phyloP scores from a whole-genome alignment of 352 stramenopile genomes.

The Pelagophyceae sp. region DNA sequence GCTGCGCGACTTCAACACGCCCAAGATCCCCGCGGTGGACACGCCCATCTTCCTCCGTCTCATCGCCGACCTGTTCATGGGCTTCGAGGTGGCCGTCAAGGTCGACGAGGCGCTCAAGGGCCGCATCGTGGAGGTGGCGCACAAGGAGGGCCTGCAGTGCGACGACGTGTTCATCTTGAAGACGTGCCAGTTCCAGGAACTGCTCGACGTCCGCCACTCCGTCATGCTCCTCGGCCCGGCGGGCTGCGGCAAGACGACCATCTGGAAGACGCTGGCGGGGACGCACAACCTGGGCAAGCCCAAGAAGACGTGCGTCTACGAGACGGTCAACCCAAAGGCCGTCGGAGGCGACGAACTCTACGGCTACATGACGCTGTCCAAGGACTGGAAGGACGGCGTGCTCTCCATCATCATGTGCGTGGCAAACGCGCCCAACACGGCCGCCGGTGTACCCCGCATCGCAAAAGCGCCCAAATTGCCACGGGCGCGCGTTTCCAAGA shows the following conservation, averaged over 20 bases:
- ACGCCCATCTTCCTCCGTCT: slow-evolving; percentile 85
- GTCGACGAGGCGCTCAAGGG: slow-evolving; percentile 79
- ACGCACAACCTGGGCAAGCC: slow-evolving; percentile 61
- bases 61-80: slow-evolving; percentile 84
- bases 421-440: too few relatives aligned
- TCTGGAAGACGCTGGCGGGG: slow-evolving; percentile 82
- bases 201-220: slow-evolving; percentile 83
- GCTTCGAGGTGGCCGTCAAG: slow-evolving; percentile 82
- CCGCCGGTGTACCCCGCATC: too few relatives aligned
- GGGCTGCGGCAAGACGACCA: slow-evolving; percentile 85
- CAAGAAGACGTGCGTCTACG: slow-evolving; percentile 80
- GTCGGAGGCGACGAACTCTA: slow-evolving; percentile 84
- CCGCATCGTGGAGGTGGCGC: slow-evolving; percentile 79
- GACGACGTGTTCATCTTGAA: slow-evolving; percentile 92
- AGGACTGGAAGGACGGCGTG: slow-evolving; percentile 93
- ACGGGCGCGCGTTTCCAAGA: neutral
- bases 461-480: neutral
- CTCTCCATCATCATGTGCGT: slow-evolving; percentile 91
- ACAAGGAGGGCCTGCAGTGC: slow-evolving; percentile 70
- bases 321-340: slow-evolving; percentile 88
- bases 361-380: slow-evolving; percentile 90
- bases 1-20: slow-evolving; percentile 89
- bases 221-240: slow-evolving; percentile 90
- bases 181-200: slow-evolving; percentile 83
- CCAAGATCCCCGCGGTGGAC: slow-evolving; percentile 78